Base-by-base conservation (phyloP, 1,284 basidiomycete species). In the Hymenochaete sp. region DNA sequence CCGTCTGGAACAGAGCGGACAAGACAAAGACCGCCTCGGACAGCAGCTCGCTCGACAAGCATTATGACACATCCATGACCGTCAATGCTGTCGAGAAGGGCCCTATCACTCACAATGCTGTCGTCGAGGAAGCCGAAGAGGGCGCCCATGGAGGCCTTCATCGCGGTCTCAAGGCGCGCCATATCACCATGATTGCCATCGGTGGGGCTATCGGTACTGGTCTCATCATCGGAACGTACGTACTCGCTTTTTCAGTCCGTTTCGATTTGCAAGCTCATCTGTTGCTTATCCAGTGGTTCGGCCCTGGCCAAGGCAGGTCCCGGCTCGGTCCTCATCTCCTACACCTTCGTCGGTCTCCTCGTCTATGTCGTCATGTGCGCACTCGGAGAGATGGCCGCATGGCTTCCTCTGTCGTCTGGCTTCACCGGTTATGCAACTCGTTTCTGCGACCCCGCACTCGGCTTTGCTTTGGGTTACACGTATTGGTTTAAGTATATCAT, bases 111-210 rank as follows among this genome's bases (percentile, higher is more conserved):
- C 19, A 16, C 16, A 22, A 28, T 14, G 25, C 10, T 18, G 33
- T 38, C n/a, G 18, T 21, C n/a, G 37, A 13, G 5, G 18, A 27
- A 14, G 16, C 43, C 11, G 43, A 44, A n/a, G 19, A 11, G 19
- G 42, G 31, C 7, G 16, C 32, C n/a, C 26, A 44, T 21, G 29
- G n/a, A 14, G 42, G 36, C 13, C 62, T 80, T 13, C 77, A 79
- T 56, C 71, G 78, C 46, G 75, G 71, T 9, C 67, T 84, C 46
- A 78, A 81, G 54, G 73, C 77, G 36, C 68, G 79, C 22, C 78
- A 80, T 55, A 79, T 83, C 39, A 78, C 78, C 21, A 84, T 85
- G 81, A 84, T 78, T 53, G 76, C 77, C 48, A 69, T 76, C 54
- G 50, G 70, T 58, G 77, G 78, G 46, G 74, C 77, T 16, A 69